Evolutionary conservation across 768 basidiomycete genomes (phyloP).

Genomic region (Paxillus ammoniavirescens): DNA sequence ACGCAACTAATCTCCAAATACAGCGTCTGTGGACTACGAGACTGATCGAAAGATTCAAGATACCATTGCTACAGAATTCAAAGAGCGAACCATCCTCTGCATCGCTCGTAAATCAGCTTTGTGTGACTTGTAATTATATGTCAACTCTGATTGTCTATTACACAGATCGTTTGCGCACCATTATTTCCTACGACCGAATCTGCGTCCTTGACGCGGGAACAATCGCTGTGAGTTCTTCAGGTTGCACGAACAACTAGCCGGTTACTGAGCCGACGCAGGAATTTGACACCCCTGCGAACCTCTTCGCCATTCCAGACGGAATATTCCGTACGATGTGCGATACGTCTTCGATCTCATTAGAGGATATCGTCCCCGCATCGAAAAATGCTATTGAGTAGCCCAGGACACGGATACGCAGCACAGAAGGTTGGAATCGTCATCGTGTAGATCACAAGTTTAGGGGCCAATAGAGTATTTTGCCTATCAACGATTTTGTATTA

Average conservation of each 20-base stretch:
- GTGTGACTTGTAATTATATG: not conserved
- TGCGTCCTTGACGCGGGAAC: constrained; percentile 82
- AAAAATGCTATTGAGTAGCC: constrained; percentile 6
- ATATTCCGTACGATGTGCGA: constrained; percentile 89
- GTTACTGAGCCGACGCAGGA: constrained; percentile 43
- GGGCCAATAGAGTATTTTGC: too few relatives aligned
- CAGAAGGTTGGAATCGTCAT: too few relatives aligned
- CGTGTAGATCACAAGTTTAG: not conserved
- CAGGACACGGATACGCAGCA: not conserved
- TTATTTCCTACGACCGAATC: constrained; percentile 85
- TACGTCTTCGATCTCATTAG: constrained; percentile 68
- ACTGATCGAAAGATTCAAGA: constrained; percentile 90
- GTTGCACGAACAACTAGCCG: not conserved
- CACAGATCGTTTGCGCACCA: constrained; percentile 80
- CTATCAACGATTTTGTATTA: too few relatives aligned
- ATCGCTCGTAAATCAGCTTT: constrained; percentile 67
- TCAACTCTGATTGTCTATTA: not conserved
- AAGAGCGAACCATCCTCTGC: constrained; percentile 80
- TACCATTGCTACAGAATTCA: constrained; percentile 83
- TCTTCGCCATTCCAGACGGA: constrained; percentile 57
- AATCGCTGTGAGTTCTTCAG: constrained; percentile 53
- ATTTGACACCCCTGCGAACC: constrained; percentile 73
- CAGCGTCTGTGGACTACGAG: constrained; percentile 85
- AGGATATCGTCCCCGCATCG: constrained; percentile 55
- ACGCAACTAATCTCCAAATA: not conserved